Conservation (phyloP, 805 yeast genomes). For the Starmerella kuoi region DNA sequence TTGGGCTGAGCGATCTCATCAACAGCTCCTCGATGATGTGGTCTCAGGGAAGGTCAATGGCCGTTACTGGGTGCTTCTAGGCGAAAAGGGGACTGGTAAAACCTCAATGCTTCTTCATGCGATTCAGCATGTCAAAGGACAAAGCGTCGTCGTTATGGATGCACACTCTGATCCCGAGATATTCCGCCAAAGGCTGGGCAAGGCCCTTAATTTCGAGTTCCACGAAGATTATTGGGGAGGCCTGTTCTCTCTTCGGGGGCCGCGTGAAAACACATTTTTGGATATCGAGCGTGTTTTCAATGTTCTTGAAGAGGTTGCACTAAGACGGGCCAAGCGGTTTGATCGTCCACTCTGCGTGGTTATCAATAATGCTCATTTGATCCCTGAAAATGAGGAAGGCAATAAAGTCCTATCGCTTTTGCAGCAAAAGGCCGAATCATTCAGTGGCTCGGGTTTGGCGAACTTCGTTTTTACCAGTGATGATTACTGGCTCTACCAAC, state of each 20-base stretch:
- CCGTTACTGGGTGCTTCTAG: slow-evolving; percentile 57
- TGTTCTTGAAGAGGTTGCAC: slow-evolving; percentile 61
- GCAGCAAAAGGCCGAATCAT: slow-evolving; percentile 71
- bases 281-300: slow-evolving; percentile 76
- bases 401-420: slow-evolving; percentile 54
- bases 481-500: slow-evolving; percentile 79
- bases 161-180: slow-evolving; percentile 82
- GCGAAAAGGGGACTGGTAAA: slow-evolving; percentile 82
- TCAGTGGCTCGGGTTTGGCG: slow-evolving; percentile 61
- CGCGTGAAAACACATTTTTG: slow-evolving; percentile 65
- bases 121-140: slow-evolving; percentile 49
- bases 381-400: slow-evolving; percentile 66
- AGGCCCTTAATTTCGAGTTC: slow-evolving; percentile 58
- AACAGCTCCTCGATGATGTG: slow-evolving; percentile 48
- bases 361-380: slow-evolving; percentile 63
- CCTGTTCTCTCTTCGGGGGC: slow-evolving; percentile 67
- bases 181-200: slow-evolving; percentile 62
- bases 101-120: slow-evolving; percentile 64
- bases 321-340: slow-evolving; percentile 30
- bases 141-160: slow-evolving; percentile 57
- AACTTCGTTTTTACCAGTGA: slow-evolving; percentile 66
- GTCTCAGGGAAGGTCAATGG: slow-evolving; percentile 54
- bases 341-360: slow-evolving; percentile 53
- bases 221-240: slow-evolving; percentile 78
- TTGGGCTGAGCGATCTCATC: slow-evolving; percentile 67